A percentile compares a stretch with the other conserved stretches of the same genome.
phyloP scores from a whole-genome alignment of 768 basidiomycete genomes.

The Suillus subaureus region DNA sequence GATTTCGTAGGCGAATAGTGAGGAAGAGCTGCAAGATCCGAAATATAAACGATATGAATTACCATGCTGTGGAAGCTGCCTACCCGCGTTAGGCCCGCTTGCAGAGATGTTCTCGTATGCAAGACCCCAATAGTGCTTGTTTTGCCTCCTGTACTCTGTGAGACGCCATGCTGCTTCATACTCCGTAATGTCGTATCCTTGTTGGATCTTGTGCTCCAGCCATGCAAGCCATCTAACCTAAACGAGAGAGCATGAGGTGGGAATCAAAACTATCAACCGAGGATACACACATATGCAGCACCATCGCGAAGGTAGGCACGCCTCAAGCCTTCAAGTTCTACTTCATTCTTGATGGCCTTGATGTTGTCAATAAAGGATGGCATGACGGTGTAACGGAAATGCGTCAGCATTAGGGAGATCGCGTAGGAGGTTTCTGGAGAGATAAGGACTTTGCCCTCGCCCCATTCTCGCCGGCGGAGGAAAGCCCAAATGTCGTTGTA shows the following conservation, averaged over 20 bases:
- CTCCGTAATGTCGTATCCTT: slow-evolving; percentile 85
- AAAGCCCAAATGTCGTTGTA: slow-evolving; percentile 84
- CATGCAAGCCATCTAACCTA: slow-evolving; percentile 85
- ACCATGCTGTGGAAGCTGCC: slow-evolving; percentile 18
- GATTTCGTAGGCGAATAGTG: slow-evolving; percentile 84
- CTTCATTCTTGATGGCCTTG: slow-evolving; percentile 88
- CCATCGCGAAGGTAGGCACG: slow-evolving; percentile 91
- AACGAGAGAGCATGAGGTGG: slow-evolving; percentile 14
- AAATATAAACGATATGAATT: slow-evolving; percentile 6
- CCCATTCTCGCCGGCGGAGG: slow-evolving; percentile 74
- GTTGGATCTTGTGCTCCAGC: slow-evolving; percentile 78
- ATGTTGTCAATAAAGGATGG: slow-evolving; percentile 73
- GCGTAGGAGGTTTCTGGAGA: slow-evolving; percentile 78
- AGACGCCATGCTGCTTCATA: slow-evolving; percentile 89
- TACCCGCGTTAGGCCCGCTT: slow-evolving; percentile 82
- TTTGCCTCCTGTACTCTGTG: slow-evolving; percentile 70
- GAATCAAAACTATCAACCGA: slow-evolving; percentile 12
- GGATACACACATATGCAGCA: slow-evolving; percentile 68
- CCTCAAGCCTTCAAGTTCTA: slow-evolving; percentile 81
- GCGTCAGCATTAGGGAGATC: slow-evolving; percentile 82
- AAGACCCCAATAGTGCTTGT: slow-evolving; percentile 78
- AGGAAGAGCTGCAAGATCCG: slow-evolving; percentile 62
- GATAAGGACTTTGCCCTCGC: slow-evolving; percentile 78
- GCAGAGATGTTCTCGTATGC: slow-evolving; percentile 92
- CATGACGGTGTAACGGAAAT: slow-evolving; percentile 74